Base-by-base conservation (phyloP, 768 basidiomycete genomes). In the Ramaria sp. region DNA sequence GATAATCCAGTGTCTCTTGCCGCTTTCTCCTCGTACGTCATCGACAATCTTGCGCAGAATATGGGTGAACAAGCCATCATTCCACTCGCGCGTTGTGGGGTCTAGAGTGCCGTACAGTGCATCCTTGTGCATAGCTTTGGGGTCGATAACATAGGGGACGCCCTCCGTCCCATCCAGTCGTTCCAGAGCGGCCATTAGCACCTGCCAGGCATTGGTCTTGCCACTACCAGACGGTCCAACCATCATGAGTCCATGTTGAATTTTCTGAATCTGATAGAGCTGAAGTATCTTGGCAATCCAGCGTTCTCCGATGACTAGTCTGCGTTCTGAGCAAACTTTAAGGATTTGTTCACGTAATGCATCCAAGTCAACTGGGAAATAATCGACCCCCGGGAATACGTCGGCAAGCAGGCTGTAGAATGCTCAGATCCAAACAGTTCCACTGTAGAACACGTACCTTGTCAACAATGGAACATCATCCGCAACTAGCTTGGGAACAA, bases 201-300 rank as follows among this genome's bases (percentile, higher is more conserved):
- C 91, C 64, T 87, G 87, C 96, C 96, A 98, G 0, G 96, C 94
- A 62, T 93, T 89, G 1, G 89, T 95, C 72, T 99, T 99, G 31
- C 96, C 96, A 49, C 81, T 92, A 27, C 95, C 96, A 11, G 96
- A 97, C 1, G 96, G 86, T 0, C 96, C 95, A 30, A 99, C 96
- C 92, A 99, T 96, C 96, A 99, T 98, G 42, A 99, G 76, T 71
- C 96, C 96, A 70, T 99, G 96, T 63, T 98, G 95, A 61, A 98
- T 99, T 74, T 93, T 97, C 72, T 99, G 96, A 59, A 99, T 98
- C 69, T 98, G 96, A 70, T 97, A 98, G 4, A 99, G 79, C 67
- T 99, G 96, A 13, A 99, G 77, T 58, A 97, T 95, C 75, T 99
- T 99, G 63, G 84, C 80, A 52, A 93, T 78, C 95, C 96, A 99